phyloP scores from a whole-genome alignment of 345 rosid species.

The Aethionema arabicum region DNA sequence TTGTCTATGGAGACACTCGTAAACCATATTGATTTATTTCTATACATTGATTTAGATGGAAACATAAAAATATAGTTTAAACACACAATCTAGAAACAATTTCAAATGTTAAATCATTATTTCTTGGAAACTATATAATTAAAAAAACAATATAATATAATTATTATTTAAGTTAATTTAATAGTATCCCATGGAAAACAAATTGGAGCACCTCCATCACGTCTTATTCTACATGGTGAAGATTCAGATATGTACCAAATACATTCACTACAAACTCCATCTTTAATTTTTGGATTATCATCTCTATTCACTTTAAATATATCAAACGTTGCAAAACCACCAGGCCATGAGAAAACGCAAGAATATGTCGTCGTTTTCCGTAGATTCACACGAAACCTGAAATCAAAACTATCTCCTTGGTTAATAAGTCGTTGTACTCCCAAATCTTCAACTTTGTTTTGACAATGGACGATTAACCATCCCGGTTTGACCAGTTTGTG shows the following conservation, averaged over 20 bases:
- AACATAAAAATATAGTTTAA: too few relatives aligned
- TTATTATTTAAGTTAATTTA: too few relatives aligned
- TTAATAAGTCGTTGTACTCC: neutral
- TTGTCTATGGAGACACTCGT: too few relatives aligned
- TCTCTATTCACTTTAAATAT: neutral
- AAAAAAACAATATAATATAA: too few relatives aligned
- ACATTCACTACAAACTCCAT: slow-evolving; percentile 21
- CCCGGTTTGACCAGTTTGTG: neutral
- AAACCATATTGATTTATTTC: too few relatives aligned
- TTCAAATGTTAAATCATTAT: too few relatives aligned
- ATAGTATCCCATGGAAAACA: slow-evolving; percentile 11
- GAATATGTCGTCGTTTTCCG: neutral
- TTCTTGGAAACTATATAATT: too few relatives aligned
- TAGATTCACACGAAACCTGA: neutral
- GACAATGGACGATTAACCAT: neutral
- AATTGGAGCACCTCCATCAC: slow-evolving; percentile 8
- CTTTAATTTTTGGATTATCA: neutral
- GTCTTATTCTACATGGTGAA: slow-evolving; percentile 14
- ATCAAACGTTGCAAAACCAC: neutral
- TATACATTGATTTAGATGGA: too few relatives aligned
- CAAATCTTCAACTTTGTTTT: neutral
- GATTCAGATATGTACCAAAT: slow-evolving; percentile 11
- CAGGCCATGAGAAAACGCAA: neutral
- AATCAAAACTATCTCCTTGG: neutral
- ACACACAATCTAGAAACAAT: too few relatives aligned